phyloP scores from a whole-genome alignment of 2,329 filamentous ascomycete genomes.

The Penicillium expansum region DNA sequence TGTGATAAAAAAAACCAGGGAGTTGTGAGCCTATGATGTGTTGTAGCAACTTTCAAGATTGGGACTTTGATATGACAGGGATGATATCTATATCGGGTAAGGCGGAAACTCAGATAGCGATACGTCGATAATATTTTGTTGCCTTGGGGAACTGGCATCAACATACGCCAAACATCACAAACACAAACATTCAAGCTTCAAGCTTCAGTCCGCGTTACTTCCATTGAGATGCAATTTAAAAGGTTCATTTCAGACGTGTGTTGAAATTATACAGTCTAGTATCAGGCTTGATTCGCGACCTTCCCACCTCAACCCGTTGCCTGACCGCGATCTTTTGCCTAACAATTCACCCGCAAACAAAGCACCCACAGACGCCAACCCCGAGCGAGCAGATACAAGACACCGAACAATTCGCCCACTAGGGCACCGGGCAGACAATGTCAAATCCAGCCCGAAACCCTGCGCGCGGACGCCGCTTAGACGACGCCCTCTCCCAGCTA shows the following conservation, averaged over 20 bases:
- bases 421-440: conserved; percentile 15
- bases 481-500: conserved; percentile 45
- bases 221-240: not conserved
- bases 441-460: conserved; percentile 35
- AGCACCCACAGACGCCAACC: not conserved
- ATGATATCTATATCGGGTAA: not conserved
- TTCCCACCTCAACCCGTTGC: not conserved
- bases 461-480: conserved; percentile 42
- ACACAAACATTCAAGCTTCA: conserved; percentile 10
- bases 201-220: conserved; percentile 2
- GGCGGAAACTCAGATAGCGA: conserved; percentile 1
- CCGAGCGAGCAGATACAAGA: not conserved
- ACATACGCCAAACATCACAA: conserved; percentile 9
- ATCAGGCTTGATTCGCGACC: not conserved
- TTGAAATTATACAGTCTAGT: not conserved
- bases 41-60: not conserved
- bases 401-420: conserved; percentile 7
- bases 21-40: not conserved
- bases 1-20: not conserved
- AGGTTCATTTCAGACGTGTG: not conserved
- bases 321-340: not conserved
- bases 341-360: not conserved
- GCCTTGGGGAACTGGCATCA: not conserved
- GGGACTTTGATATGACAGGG: not conserved
- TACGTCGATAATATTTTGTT: not conserved